Evolutionary conservation across 1,284 basidiomycete species (phyloP), one percentile per base, ranked within the genome.

Genomic region (Trametes polyzona): DNA sequence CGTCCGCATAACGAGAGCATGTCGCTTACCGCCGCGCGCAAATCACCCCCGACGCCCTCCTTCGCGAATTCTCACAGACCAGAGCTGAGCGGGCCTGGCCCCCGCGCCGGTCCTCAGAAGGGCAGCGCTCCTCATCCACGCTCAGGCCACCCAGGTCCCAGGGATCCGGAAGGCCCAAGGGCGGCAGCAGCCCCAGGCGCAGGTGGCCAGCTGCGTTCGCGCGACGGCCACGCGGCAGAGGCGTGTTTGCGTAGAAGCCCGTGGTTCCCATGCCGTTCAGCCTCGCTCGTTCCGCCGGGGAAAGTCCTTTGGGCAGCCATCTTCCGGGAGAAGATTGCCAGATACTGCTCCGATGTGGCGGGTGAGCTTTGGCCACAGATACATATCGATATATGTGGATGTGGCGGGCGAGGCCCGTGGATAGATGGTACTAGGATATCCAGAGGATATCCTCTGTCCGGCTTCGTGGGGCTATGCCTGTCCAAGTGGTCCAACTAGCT

Each of bases 161-260:
- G n/a, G n/a, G n/a, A n/a, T n/a, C n/a, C n/a, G n/a, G n/a, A n/a
- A n/a, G n/a, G n/a, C n/a, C n/a, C 52, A 47, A 42, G 50, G 57
- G 53, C 47, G 46, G 32, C 48, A 54, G 41, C 32, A 43, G 46
- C n/a, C n/a, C n/a, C n/a, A n/a, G n/a, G n/a, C n/a, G n/a, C n/a
- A n/a, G n/a, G n/a, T n/a, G n/a, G n/a, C n/a, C n/a, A n/a, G n/a
- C n/a, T n/a, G 47, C 17, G 17, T 46, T 58, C 58, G 61, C 46
- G 58, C 58, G 58, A 39, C 36, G 23, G 47, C 44, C 61, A 63
- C 58, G 61, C 44, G 58, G 61, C 49, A 39, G 11, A 48, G 52
- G 61, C 61, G 55, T 63, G 61, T 57, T 50, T 39, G 46, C 32
- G 53, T 32, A 49, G 61, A 57, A 62, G 61, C 53, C 57, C 19